Percentiles rank a stretch among this genome's conserved stretches.
Evolutionary conservation across 345 rosid genomes (phyloP).

Genomic region (Theobroma cacao): DNA sequence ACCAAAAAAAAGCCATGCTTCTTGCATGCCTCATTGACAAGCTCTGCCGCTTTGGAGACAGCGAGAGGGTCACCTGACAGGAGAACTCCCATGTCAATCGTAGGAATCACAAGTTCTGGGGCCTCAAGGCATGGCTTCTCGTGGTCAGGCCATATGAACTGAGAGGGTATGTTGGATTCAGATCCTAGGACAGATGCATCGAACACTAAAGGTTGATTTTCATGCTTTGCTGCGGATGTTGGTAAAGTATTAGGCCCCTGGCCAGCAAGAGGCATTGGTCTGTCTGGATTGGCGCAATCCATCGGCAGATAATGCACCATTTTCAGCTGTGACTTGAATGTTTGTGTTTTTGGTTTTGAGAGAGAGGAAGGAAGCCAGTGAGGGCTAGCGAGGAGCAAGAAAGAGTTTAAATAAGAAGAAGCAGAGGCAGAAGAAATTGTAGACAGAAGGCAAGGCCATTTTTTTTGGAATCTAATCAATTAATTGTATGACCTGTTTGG

Average conservation of each 20-base stretch:
- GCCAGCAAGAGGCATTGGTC: background rate
- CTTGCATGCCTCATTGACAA: conserved; percentile 62
- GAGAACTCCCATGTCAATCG: conserved; percentile 54
- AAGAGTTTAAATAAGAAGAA: background rate
- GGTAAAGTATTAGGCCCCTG: background rate
- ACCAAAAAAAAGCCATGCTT: conserved; percentile 82
- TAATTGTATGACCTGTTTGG: background rate
- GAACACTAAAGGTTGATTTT: conserved; percentile 33
- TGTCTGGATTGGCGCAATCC: background rate
- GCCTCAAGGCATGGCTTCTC: conserved; percentile 54
- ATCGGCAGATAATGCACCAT: background rate
- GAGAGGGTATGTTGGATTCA: conserved; percentile 54
- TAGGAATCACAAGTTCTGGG: conserved; percentile 60
- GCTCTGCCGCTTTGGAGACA: conserved; percentile 38
- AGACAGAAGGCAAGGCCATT: background rate
- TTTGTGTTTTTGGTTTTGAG: background rate
- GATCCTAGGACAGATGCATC: conserved; percentile 47
- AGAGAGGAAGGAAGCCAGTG: background rate
- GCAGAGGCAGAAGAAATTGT: background rate
- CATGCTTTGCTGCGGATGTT: background rate
- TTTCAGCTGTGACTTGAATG: background rate
- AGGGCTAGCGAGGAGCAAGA: background rate
- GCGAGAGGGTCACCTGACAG: conserved; percentile 48
- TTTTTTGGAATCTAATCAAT: background rate
- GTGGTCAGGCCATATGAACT: conserved; percentile 86